Base-by-base conservation (phyloP, 2,329 filamentous ascomycete genomes). In the Talaromyces sp. region DNA sequence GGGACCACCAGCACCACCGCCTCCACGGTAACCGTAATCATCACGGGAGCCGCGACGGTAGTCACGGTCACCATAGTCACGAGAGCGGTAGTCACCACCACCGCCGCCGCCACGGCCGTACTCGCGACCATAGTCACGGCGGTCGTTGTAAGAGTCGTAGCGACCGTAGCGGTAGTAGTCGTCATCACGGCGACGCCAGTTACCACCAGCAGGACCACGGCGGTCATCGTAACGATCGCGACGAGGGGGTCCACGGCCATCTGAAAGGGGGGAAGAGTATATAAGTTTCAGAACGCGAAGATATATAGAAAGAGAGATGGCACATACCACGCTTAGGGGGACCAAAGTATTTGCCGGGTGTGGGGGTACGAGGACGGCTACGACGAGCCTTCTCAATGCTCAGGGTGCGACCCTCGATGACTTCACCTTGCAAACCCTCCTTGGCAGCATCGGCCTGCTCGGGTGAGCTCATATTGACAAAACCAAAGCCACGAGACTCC, bases 371-470 rank as follows among this genome's bases (percentile, higher is more conserved):
- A 66, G 94, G 94, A 63, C 91, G 89, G 71, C 90, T 90, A 75
- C 94, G 91, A 68, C 94, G 91, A 68, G 94, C 94, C 84, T 97
- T 99, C 82, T 99, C 94, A 63, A 99, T 97, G 83, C 92, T 97
- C 68, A 99, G 79, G 57, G 92, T 97, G 66, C 94, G 89, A 56
- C 94, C 94, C 71, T 99, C 93, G 62, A 97, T 91, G 64, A 91
- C 85, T 75, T 97, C 93, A 70, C 93, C 93, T 75, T 97, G 93
- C 29, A 99, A 83, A 49, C 90, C 93, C 69, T 97, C 94, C 80
- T 94, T 96, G 64, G 94, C 94, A 64, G 94, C 92, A 75, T 99
- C 94, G 60, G 94, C 94, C 76, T 96, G 90, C 51, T 97, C 93
- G 44, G 90, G 85, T 53, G 91, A 95, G 56, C 91, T 86, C 93